Conservation (phyloP, 2,329 filamentous ascomycete genomes). For the Trichophyton mentagrophytes region DNA sequence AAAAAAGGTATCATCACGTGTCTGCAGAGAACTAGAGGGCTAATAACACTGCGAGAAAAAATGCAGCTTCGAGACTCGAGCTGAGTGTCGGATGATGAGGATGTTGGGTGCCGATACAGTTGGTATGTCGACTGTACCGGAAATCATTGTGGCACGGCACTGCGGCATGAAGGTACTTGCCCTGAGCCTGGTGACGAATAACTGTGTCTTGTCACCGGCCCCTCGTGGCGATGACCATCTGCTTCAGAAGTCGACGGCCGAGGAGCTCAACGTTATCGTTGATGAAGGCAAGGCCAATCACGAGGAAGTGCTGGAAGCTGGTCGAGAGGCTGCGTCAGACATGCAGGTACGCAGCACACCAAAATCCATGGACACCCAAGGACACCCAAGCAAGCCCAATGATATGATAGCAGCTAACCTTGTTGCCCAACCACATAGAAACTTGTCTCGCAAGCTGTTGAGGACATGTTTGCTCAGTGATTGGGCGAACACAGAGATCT, state of each 20-base stretch:
- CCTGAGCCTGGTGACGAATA: slow-evolving; percentile 55
- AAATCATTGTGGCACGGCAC: slow-evolving; percentile 54
- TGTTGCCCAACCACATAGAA: slow-evolving; percentile 17
- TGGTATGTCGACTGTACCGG: slow-evolving; percentile 58
- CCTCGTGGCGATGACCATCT: slow-evolving; percentile 45
- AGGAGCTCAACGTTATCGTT: slow-evolving; percentile 43
- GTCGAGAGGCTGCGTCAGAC: slow-evolving; percentile 46
- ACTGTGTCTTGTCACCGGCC: slow-evolving; percentile 46
- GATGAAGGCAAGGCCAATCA: slow-evolving; percentile 51
- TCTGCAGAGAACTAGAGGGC: neutral
- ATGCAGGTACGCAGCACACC: slow-evolving; percentile 41
- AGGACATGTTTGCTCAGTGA: slow-evolving; percentile 15
- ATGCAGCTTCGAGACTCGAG: slow-evolving; percentile 49
- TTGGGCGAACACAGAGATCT: neutral
- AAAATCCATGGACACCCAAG: neutral
- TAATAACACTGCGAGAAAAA: neutral
- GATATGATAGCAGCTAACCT: slow-evolving; percentile 8
- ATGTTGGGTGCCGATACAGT: slow-evolving; percentile 54
- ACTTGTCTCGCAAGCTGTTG: slow-evolving; percentile 25
- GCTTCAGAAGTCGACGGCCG: slow-evolving; percentile 38
- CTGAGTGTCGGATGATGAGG: slow-evolving; percentile 51
- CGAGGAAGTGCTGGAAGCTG: slow-evolving; percentile 52
- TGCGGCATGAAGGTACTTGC: slow-evolving; percentile 50
- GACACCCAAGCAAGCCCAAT: neutral
- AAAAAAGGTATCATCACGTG: neutral